Base-by-base conservation (phyloP, 371 early-diverging fungal species). In the Enteropsectra breve region DNA sequence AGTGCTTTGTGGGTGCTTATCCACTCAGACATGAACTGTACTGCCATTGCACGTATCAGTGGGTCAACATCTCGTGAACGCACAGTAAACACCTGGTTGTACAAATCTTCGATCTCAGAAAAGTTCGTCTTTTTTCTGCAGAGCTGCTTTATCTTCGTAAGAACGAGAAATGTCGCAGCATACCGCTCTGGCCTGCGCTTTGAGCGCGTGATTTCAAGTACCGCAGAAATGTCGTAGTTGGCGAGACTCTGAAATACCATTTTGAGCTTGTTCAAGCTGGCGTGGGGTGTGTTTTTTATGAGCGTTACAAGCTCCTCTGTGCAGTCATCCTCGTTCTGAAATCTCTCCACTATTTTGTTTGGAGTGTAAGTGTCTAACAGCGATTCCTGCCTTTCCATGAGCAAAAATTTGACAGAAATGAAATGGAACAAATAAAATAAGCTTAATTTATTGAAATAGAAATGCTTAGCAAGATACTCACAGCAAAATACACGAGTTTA, bases 51-150 rank as follows among this genome's bases (percentile, higher is more conserved):
- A 48, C 73, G 62, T 28, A 72, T 72, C 26, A 24, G 28, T 18
- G 63, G 57, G 57, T 68, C 67, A 4, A 72, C 57, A 36, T 72
- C 73, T 33, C 52, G 47, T 37, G 43, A 68, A 34, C 73, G n/a
- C 0, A 38, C 28, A 0, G 59, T 5, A 68, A 68, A 68, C 15
- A 59, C 53, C 23, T 58, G 48, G 26, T 67, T 48, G 53, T 53
- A 72, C 40, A 72, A 32, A 21, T 36, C 11, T 61, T 59, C 49
- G 5, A 59, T 59, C 49, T 59, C 28, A 18, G 3, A 4, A 8
- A 53, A 13, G 13, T 24, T 59, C 6, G 6, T 37, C 32, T 11
- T 18, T 8, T 32, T 59, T 11, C 11, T 30, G 23, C 49, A 59
- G 29, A 13, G 4, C 32, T 4, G 5, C 33, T 49, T 53, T 49